Evolutionary conservation across 2,329 filamentous ascomycete species (phyloP).

Genomic region (Fusarium citri): DNA sequence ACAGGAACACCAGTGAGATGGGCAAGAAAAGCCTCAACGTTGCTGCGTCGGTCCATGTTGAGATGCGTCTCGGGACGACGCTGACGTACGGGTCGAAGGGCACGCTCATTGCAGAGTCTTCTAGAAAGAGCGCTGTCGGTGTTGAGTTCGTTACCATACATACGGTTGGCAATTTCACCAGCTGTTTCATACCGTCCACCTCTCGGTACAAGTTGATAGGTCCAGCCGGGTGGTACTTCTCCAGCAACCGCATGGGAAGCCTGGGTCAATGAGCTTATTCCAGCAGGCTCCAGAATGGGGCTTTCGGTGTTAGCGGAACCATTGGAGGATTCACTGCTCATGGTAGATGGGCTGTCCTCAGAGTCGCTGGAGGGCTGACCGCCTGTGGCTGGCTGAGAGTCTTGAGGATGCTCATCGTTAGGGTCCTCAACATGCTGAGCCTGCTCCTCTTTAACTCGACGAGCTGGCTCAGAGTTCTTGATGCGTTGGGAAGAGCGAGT

Average conservation of each 20-base stretch:
- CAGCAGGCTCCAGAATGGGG: neutral
- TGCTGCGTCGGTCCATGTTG: slow-evolving; percentile 68
- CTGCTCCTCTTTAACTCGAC: neutral
- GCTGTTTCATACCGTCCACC: slow-evolving; percentile 47
- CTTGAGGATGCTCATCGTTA: neutral
- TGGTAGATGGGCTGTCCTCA: neutral
- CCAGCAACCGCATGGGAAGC: neutral
- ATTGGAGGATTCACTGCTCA: neutral
- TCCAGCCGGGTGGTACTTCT: neutral
- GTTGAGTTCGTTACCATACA: slow-evolving; percentile 60
- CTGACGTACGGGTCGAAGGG: slow-evolving; percentile 63
- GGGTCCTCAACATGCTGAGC: neutral
- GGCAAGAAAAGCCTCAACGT: slow-evolving; percentile 69
- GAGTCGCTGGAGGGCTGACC: neutral
- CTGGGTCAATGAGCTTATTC: neutral
- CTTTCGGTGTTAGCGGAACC: neutral
- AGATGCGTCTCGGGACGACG: slow-evolving; percentile 65
- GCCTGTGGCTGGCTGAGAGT: neutral
- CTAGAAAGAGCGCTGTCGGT: slow-evolving; percentile 67
- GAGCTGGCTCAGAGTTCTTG: slow-evolving; percentile 8
- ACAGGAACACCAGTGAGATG: slow-evolving; percentile 66
- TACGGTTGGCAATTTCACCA: slow-evolving; percentile 59
- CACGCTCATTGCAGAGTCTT: slow-evolving; percentile 62
- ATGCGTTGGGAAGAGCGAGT: neutral
- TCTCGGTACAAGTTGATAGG: neutral